These are phyloP conservation scores for Pleurozium schreberi DNA, from an alignment of 225 moss, liverwort and hornwort species.

Conservation along the genomic window DNA sequence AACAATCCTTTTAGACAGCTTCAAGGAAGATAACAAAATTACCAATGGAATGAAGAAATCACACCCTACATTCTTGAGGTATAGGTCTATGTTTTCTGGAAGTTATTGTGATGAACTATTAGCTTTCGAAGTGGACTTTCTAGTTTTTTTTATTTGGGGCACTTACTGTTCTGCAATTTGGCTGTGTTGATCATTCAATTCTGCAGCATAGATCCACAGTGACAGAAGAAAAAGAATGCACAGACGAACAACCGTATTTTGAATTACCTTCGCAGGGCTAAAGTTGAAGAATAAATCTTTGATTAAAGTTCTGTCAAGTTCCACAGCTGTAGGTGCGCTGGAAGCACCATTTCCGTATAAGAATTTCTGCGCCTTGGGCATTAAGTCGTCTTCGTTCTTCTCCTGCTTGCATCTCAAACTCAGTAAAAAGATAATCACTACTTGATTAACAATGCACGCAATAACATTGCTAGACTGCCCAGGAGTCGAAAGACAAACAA, in stretches of 20 bases:
- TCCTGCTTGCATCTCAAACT: conserved; percentile 17
- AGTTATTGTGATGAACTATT: neutral
- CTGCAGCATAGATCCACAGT: neutral
- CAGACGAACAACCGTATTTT: neutral
- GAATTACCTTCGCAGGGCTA: conserved; percentile 71
- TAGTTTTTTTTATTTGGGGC: neutral
- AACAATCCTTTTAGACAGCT: neutral
- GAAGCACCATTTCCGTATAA: conserved; percentile 59
- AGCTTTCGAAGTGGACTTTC: neutral
- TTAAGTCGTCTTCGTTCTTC: conserved; percentile 49
- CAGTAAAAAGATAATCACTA: neutral
- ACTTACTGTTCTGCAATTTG: neutral
- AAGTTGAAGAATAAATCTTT: conserved; percentile 81
- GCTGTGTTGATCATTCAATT: neutral
- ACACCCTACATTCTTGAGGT: neutral
- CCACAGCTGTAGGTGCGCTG: conserved; percentile 73
- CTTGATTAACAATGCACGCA: neutral
- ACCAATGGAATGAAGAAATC: neutral
- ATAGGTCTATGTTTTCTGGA: neutral
- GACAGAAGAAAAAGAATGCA: neutral
- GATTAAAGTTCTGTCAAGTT: conserved; percentile 63
- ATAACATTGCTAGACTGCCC: neutral
- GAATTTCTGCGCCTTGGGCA: conserved; percentile 76
- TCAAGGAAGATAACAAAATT: neutral
- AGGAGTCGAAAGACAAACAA: neutral